Base-by-base conservation (phyloP, 768 basidiomycete genomes). In the Mrakia blollopis region DNA sequence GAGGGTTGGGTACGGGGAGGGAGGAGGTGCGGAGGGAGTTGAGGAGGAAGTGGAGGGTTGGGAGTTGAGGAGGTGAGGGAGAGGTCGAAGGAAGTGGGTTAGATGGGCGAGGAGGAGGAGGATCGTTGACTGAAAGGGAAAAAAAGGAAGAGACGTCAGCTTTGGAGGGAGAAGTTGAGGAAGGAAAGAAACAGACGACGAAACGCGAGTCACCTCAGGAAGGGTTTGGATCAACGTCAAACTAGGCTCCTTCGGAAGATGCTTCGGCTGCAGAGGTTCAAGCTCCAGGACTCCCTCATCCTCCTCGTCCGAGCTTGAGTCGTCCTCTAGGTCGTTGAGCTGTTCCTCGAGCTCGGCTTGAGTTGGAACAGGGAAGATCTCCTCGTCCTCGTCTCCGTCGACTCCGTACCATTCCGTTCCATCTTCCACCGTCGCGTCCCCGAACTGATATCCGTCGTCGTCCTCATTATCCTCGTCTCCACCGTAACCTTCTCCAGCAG, bases 151-250 rank as follows among this genome's bases (percentile, higher is more conserved):
- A 25, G 11, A 1, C 11, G 35, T 37, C 62, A 63, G 30, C 62
- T 32, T 13, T 7, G 4, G 30, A 65, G 21, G 37, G 37, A 6
- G 5, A 44, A 68, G 65, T 18, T 14, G 18, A 68, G 39, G 6
- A 41, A 39, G 16, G 21, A 11, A 37, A 37, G 65, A 68, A 10
- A 41, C 21, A 41, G 37, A 23, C 8, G 16, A 37, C 2, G 63
- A 32, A 16, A 3, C 44, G 44, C 44, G 47, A 50, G 39, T 35
- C 18, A 44, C 65, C 65, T 68, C 65, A 25, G 65, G 65, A 25
- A 68, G 65, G 18, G 65, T 68, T 37, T 68, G 65, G 16, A 68
- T 39, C 65, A 68, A 68, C 65, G 65, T 68, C 25, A 68, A 44
- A 23, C 65, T 68, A 39, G 65, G 65, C 39, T 68, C 65, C 65